These are phyloP conservation scores for Parascedosporium putredinis DNA, from an alignment of 2,329 filamentous ascomycete genomes.

Conservation along the genomic window DNA sequence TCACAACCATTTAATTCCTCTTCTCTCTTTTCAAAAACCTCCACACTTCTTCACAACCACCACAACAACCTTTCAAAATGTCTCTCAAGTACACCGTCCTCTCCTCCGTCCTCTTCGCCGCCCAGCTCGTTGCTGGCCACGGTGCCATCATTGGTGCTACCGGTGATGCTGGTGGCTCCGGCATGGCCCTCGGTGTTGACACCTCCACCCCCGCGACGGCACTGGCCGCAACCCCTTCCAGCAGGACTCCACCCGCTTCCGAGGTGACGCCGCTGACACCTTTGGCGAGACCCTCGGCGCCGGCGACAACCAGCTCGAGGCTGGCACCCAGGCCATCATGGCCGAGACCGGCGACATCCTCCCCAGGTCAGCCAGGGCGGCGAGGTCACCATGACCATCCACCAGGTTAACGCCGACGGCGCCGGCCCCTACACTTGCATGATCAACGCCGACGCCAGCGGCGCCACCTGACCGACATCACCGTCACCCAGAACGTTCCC, in stretches of 20 bases:
- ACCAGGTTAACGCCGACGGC: conserved; percentile 56
- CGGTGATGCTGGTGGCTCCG: conserved; percentile 46
- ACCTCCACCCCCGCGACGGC: conserved; percentile 50
- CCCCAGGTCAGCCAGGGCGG: conserved; percentile 49
- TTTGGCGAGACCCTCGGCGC: conserved; percentile 48
- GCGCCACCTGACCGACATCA: conserved; percentile 38
- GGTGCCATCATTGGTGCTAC: conserved; percentile 47
- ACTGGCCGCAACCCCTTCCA: conserved; percentile 52
- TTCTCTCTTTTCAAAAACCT: not conserved
- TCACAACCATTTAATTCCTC: not conserved
- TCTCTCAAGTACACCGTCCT: conserved; percentile 22
- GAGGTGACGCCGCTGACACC: conserved; percentile 36
- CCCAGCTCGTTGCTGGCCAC: conserved; percentile 49
- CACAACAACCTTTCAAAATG: conserved; percentile 15
- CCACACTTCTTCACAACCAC: not conserved
- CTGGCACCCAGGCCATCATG: conserved; percentile 48
- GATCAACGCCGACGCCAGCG: conserved; percentile 52
- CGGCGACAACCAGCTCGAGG: conserved; percentile 46
- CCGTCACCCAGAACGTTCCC: conserved; percentile 32
- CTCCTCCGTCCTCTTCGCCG: conserved; percentile 40
- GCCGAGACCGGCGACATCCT: conserved; percentile 43
- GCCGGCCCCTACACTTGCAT: conserved; percentile 56
- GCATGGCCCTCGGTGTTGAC: conserved; percentile 38
- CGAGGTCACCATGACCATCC: conserved; percentile 46
- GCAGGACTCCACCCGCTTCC: conserved; percentile 53